Evolutionary conservation across 495 filamentous ascomycete species (phyloP).

Genomic region (Hypoxylon subgilvum): DNA sequence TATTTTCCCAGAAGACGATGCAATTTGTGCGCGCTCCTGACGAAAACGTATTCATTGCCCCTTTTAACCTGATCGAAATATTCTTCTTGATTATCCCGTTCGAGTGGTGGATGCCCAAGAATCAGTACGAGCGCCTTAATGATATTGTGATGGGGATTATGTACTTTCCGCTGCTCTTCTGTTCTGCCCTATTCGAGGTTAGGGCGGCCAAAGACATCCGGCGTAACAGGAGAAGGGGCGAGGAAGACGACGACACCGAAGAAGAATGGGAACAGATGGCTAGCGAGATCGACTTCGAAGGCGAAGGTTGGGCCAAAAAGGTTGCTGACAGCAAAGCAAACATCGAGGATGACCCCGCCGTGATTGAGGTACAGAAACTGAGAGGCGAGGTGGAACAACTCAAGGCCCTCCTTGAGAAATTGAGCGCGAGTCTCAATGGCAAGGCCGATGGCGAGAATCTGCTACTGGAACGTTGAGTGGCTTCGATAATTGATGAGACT

Average conservation of each 20-base stretch:
- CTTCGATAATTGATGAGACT: not conserved
- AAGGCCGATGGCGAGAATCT: slow-evolving; percentile 19
- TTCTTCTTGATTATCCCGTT: slow-evolving; percentile 78
- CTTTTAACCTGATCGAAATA: slow-evolving; percentile 93
- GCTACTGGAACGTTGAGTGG: slow-evolving; percentile 2
- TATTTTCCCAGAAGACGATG: slow-evolving; percentile 89
- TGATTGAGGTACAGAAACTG: slow-evolving; percentile 70
- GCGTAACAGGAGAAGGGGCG: slow-evolving; percentile 75
- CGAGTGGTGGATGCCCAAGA: slow-evolving; percentile 89
- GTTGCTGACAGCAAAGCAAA: slow-evolving; percentile 77
- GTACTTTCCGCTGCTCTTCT: slow-evolving; percentile 82
- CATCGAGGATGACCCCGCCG: slow-evolving; percentile 72
- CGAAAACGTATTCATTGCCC: slow-evolving; percentile 96
- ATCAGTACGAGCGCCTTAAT: slow-evolving; percentile 77
- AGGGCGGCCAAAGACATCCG: slow-evolving; percentile 70
- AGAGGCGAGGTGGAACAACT: slow-evolving; percentile 71
- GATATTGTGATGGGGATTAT: slow-evolving; percentile 84
- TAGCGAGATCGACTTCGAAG: slow-evolving; percentile 73
- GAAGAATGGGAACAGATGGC: slow-evolving; percentile 93
- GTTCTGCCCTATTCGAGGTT: slow-evolving; percentile 78
- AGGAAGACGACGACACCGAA: slow-evolving; percentile 84
- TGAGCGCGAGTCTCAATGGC: slow-evolving; percentile 11
- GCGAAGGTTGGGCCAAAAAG: slow-evolving; percentile 78
- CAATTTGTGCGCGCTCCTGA: slow-evolving; percentile 95
- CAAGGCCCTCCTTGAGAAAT: slow-evolving; percentile 47